Percentiles rank a stretch among this genome's conserved stretches.
phyloP scores from a whole-genome alignment of 805 yeast species.

The Ogataea nitratoaversa region DNA sequence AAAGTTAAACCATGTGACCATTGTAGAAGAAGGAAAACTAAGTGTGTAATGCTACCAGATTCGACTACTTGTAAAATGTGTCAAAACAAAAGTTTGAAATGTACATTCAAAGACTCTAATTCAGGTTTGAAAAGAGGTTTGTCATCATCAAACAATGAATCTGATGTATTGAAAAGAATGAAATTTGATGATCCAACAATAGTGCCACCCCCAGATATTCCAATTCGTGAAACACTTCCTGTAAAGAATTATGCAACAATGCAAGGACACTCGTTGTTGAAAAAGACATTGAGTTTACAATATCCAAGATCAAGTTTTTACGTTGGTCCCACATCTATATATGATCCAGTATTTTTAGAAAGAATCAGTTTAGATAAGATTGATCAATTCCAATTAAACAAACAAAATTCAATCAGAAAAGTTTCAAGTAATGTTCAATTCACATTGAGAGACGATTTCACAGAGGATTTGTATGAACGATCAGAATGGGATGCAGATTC shows the following conservation, averaged over 20 bases:
- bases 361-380: constrained; percentile 61
- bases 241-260: constrained; percentile 63
- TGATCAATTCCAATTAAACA: constrained; percentile 75
- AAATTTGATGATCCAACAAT: constrained; percentile 31
- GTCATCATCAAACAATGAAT: constrained; percentile 23
- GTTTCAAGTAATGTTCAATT: constrained; percentile 77
- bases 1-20: constrained; percentile 73
- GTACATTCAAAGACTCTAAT: constrained; percentile 68
- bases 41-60: constrained; percentile 68
- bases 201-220: constrained; percentile 35
- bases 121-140: constrained; percentile 35
- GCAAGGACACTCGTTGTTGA: constrained; percentile 59
- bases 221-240: constrained; percentile 52
- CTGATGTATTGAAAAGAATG: constrained; percentile 25
- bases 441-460: constrained; percentile 73
- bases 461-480: constrained; percentile 60
- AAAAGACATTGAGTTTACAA: constrained; percentile 70
- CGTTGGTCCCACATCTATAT: constrained; percentile 84
- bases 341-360: constrained; percentile 68
- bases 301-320: constrained; percentile 87
- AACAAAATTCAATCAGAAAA: constrained; percentile 64
- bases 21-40: constrained; percentile 74
- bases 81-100: constrained; percentile 65
- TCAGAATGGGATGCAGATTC: constrained; percentile 78
- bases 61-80: constrained; percentile 69